Conservation (phyloP, 805 yeast genomes). For the Tetrapisispora arboricola region DNA sequence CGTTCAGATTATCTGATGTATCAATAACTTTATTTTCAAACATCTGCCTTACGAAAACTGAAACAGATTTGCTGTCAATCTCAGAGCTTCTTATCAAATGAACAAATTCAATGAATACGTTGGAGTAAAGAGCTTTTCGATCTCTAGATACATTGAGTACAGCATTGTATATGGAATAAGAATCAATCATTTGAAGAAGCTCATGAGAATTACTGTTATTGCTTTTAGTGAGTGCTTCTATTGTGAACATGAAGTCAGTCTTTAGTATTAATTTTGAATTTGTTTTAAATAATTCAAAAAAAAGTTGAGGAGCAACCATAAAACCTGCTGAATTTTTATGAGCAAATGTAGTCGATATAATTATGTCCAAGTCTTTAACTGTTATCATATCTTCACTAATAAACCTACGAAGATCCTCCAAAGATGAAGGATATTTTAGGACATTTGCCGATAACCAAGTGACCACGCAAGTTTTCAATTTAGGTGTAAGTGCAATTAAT, state of each 20-base stretch:
- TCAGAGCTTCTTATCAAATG: constrained; percentile 62
- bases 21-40: constrained; percentile 53
- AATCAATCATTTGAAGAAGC: constrained; percentile 29
- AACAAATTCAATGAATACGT: constrained; percentile 87
- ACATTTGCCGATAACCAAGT: constrained; percentile 84
- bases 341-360: constrained; percentile 36
- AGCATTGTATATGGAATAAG: constrained; percentile 28
- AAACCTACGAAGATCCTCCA: constrained; percentile 44
- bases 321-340: constrained; percentile 24
- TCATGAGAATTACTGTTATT: constrained; percentile 13
- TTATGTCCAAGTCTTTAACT: constrained; percentile 37
- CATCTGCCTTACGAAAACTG: constrained; percentile 57
- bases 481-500: constrained; percentile 71
- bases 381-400: constrained; percentile 65
- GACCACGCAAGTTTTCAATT: constrained; percentile 81
- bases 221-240: constrained; percentile 41
- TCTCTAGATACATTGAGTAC: no score
- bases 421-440: constrained; percentile 44
- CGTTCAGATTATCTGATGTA: constrained; percentile 48
- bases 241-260: constrained; percentile 66
- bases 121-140: constrained; percentile 48
- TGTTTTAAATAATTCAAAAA: no score
- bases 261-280: constrained; percentile 51
- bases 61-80: constrained; percentile 37
- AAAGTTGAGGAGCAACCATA: no score